A percentile compares a stretch with the other conserved stretches of the same genome.
These are phyloP conservation scores for Senna siamea DNA, from an alignment of 306 rosid genomes.

Conservation along the genomic window DNA sequence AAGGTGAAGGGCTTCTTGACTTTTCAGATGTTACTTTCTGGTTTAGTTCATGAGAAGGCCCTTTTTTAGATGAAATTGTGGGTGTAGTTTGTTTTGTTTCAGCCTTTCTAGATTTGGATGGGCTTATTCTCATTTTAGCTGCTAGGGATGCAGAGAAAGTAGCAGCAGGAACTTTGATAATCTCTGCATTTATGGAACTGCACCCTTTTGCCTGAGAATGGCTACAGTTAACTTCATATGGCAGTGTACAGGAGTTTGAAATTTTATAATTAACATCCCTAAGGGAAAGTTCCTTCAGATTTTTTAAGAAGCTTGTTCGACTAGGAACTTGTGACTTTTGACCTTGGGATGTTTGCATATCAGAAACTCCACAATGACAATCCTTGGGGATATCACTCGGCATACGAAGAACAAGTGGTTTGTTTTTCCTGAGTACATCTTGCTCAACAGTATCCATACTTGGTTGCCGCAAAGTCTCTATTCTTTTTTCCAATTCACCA, in stretches of 20 bases:
- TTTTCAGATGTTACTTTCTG: conserved; percentile 60
- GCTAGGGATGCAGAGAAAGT: conserved; percentile 41
- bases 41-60: conserved; percentile 46
- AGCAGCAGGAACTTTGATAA: conserved; percentile 40
- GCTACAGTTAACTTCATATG: conserved; percentile 46
- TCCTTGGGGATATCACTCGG: conserved; percentile 49
- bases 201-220: conserved; percentile 45
- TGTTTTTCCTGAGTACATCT: conserved; percentile 45
- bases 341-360: conserved; percentile 42
- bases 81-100: conserved; percentile 43
- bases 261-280: conserved; percentile 41
- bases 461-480: conserved; percentile 44
- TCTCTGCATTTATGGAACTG: conserved; percentile 39
- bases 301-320: conserved; percentile 45
- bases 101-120: conserved; percentile 52
- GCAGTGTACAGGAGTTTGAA: conserved; percentile 50
- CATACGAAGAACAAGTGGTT: conserved; percentile 61
- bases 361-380: conserved; percentile 52
- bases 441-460: conserved; percentile 38
- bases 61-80: conserved; percentile 44
- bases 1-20: conserved; percentile 83
- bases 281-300: conserved; percentile 43
- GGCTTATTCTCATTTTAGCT: conserved; percentile 51
- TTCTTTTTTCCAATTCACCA: conserved; percentile 47
- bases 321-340: conserved; percentile 50